Base-by-base conservation (phyloP, 768 basidiomycete species). In the Ramaria rubella region DNA sequence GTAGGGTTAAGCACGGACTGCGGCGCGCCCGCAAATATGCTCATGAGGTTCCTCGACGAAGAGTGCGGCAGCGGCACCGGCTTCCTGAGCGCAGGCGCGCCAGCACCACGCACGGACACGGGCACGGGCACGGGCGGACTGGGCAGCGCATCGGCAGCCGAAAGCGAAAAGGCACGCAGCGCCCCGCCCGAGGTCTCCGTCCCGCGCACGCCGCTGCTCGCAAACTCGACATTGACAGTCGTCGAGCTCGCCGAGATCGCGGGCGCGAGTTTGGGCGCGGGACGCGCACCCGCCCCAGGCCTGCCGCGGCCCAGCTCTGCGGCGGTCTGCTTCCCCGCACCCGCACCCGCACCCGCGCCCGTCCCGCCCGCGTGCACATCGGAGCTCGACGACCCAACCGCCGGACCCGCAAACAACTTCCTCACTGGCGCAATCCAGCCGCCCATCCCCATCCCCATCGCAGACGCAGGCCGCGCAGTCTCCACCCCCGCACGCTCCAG, bases 191-290 rank as follows among this genome's bases (percentile, higher is more conserved):
- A 44, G 9, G 29, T 34, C 26, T 34, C 33, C n/a, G 81, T 78
- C 58, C 80, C 73, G n/a, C 82, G 78, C 12, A 77, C 73, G 9
- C 81, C 87, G 1, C 80, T 72, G 3, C 89, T 86, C 3, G 85
- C 89, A 70, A 97, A 98, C 74, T 96, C 94, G 55, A 99, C 95
- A 58, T 94, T 96, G 63, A 98, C 94, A 1, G 92, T 94, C 49
- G 90, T 94, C 2, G 89, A 77, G 21, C 90, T 90, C 9, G 96
- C 91, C 11, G 87, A 85, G 29, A 93, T 80, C 11, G 90, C 91
- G 2, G 94, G 87, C 1, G 82, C 81, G 2, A 48, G 46, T 19
- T 48, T 36, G 23, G 27, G 29, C 63, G 11, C 46, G 15, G 27
- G 23, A 11, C 46, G 46, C n/a, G 36, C 36, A n/a, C 11, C n/a